Evolutionary conservation across 192 early-diverging fungal species (phyloP).

Genomic region (Podila epigama): DNA sequence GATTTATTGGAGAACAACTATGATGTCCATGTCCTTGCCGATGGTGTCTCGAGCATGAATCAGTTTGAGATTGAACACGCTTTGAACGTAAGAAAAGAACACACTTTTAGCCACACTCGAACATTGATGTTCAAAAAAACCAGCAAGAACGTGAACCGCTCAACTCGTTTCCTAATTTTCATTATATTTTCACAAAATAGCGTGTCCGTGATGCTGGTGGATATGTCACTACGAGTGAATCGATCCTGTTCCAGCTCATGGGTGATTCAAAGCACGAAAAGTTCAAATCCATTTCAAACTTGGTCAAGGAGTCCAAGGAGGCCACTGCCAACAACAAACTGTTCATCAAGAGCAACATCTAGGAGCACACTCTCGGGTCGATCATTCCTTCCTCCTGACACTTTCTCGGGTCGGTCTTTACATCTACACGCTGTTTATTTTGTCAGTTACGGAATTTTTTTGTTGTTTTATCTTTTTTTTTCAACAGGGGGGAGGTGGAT

Average conservation of each 20-base stretch:
- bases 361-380: too few species aligned
- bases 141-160: too few species aligned
- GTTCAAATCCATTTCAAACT: conserved; percentile 79
- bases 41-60: conserved; percentile 92
- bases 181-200: conserved; percentile 23
- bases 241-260: conserved; percentile 76
- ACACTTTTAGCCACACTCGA: too few species aligned
- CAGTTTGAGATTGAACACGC: conserved; percentile 85
- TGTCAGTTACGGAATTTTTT: too few species aligned
- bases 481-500: too few species aligned
- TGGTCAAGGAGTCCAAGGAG: conserved; percentile 88
- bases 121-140: too few species aligned
- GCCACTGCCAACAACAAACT: conserved; percentile 71
- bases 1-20: conserved; percentile 81
- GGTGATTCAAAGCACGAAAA: conserved; percentile 66
- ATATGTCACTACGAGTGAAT: conserved; percentile 77
- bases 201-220: conserved; percentile 74
- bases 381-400: too few species aligned
- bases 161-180: conserved; percentile 51
- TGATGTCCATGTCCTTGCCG: conserved; percentile 89
- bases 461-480: too few species aligned
- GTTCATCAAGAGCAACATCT: conserved; percentile 50
- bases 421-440: too few species aligned
- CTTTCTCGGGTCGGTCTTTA: too few species aligned
- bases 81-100: conserved; percentile 60